Percentiles rank a stretch among this genome's conserved stretches.
phyloP scores from a whole-genome alignment of 1,139 yeast species.

The Kluyveromyces sp. region DNA sequence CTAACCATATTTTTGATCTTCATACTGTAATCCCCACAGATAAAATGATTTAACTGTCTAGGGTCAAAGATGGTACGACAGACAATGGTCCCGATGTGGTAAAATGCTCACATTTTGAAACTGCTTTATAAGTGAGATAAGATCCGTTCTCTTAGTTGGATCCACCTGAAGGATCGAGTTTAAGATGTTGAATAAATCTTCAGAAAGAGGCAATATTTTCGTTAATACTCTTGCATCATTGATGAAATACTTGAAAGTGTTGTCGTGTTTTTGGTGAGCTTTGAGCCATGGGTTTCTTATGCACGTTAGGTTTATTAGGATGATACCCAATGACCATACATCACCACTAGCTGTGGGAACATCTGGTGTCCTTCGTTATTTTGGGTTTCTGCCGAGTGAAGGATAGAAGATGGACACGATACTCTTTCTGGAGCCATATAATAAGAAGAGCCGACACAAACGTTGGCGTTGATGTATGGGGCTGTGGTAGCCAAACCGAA shows the following conservation, averaged over 20 bases:
- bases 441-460: conserved; percentile 80
- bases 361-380: conserved; percentile 10
- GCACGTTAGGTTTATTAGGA: conserved; percentile 71
- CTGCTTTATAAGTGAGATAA: conserved; percentile 38
- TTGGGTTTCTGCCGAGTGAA: conserved; percentile 22
- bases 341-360: conserved; percentile 69
- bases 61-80: conserved; percentile 14
- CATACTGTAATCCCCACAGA: conserved; percentile 14
- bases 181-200: conserved; percentile 50
- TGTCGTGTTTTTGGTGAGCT: conserved; percentile 55
- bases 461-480: conserved; percentile 53
- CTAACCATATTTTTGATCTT: conserved; percentile 12
- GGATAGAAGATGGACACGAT: conserved; percentile 35
- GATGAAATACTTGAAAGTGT: conserved; percentile 46
- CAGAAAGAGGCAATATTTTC: conserved; percentile 39
- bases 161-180: conserved; percentile 48
- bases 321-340: conserved; percentile 82
- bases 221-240: conserved; percentile 46
- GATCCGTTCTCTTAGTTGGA: conserved; percentile 55
- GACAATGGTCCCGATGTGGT: conserved; percentile 35
- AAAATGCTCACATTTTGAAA: conserved; percentile 33
- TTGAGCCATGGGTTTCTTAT: conserved; percentile 89
- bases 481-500: conserved; percentile 75
- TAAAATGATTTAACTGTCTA: conserved; percentile 14
- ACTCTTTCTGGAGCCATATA: conserved; percentile 92